Conservation (phyloP, 345 rosid species). For the Arabidopsis suecica region DNA sequence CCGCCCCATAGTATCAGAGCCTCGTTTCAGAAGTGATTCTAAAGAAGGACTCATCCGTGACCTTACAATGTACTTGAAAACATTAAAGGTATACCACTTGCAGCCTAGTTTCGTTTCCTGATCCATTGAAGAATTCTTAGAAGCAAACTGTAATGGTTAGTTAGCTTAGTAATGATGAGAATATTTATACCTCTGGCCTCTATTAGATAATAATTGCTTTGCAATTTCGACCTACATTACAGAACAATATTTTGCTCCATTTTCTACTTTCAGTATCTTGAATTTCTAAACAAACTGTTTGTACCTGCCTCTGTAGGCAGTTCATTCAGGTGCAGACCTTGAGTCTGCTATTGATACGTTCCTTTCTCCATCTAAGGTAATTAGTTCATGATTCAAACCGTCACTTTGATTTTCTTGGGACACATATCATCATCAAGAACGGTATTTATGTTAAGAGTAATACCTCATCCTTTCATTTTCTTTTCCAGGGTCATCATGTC, state of each 20-base stretch:
- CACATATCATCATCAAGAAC: constrained; percentile 19
- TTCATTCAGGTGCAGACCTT: constrained; percentile 99
- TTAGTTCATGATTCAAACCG: not conserved
- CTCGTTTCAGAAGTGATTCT: constrained; percentile 76
- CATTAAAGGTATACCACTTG: constrained; percentile 69
- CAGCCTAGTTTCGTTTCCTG: constrained; percentile 10
- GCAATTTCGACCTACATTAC: not conserved
- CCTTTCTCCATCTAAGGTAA: constrained; percentile 41
- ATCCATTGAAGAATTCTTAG: constrained; percentile 4
- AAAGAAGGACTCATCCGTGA: constrained; percentile 86
- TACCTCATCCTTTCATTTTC: constrained; percentile 37
- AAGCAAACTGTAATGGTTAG: constrained; percentile 21
- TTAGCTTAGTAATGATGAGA: not conserved
- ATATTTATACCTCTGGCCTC: not conserved
- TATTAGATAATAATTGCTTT: constrained; percentile 4
- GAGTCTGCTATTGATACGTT: constrained; percentile 86
- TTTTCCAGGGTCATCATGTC: constrained; percentile 80
- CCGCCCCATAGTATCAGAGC: constrained; percentile 85
- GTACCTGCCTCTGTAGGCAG: constrained; percentile 62
- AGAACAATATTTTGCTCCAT: not conserved
- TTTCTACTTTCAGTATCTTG: not conserved
- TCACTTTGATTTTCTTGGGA: constrained; percentile 7
- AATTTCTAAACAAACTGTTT: constrained; percentile 18
- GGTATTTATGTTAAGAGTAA: not conserved
- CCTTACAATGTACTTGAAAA: constrained; percentile 91